Percentiles rank a stretch among this genome's conserved stretches.
Evolutionary conservation across 1,284 basidiomycete species (phyloP).

Genomic region (Cutaneotrichosporon sp.): DNA sequence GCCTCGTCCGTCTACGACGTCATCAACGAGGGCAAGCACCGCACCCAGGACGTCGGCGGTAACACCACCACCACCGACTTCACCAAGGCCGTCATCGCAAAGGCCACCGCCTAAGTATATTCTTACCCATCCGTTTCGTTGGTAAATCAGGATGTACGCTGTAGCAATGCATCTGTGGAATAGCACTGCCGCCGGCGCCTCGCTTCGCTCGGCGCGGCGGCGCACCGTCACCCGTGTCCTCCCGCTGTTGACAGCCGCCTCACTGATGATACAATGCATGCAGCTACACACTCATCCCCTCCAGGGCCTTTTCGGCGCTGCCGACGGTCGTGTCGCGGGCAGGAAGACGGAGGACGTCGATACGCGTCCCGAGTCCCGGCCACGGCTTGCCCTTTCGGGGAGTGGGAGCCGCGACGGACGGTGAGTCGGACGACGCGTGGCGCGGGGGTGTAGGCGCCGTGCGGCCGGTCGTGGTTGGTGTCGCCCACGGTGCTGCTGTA

Average conservation of each 20-base stretch:
- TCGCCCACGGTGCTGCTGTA: not conserved
- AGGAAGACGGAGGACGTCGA: slow-evolving; percentile 32
- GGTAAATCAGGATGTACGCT: not conserved
- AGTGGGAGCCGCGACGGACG: slow-evolving; percentile 5
- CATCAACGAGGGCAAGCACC: slow-evolving; percentile 80
- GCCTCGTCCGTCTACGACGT: slow-evolving; percentile 90
- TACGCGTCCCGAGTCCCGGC: slow-evolving; percentile 60
- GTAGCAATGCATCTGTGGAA: not conserved
- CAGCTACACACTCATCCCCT: slow-evolving; percentile 3
- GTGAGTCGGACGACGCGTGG: not conserved
- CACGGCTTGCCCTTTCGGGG: slow-evolving; percentile 59
- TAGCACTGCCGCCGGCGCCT: too few species aligned
- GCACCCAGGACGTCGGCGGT: slow-evolving; percentile 93
- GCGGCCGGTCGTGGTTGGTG: not conserved
- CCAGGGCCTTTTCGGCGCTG: not conserved
- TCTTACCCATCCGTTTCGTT: not conserved
- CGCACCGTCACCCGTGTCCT: too few species aligned
- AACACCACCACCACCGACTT: slow-evolving; percentile 85
- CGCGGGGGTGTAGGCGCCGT: slow-evolving; percentile 44
- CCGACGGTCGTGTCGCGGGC: not conserved
- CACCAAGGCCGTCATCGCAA: slow-evolving; percentile 73
- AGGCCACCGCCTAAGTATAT: slow-evolving; percentile 21
- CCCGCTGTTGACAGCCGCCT: too few species aligned
- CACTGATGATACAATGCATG: too few species aligned
- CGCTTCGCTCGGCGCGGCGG: too few species aligned